Evolutionary conservation across 139 green algal species (phyloP).

Genomic region (Chlamydomonas sphaeroides): DNA sequence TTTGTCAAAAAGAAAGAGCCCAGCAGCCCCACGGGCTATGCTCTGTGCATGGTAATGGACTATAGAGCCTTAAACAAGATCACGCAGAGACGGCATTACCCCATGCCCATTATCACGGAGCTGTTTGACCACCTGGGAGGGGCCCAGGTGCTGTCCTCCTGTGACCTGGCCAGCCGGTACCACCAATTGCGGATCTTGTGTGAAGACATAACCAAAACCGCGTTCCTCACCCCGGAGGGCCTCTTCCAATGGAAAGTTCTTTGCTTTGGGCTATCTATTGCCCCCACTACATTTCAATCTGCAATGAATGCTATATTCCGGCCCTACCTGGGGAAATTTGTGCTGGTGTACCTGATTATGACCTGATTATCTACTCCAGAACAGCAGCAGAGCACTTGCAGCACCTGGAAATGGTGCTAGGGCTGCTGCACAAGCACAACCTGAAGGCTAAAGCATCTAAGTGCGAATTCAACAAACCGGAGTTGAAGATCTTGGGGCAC

Average conservation of each 20-base stretch:
- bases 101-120: slow-evolving; percentile 22
- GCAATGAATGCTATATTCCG: slow-evolving; percentile 55
- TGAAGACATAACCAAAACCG: slow-evolving; percentile 30
- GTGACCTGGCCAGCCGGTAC: neutral
- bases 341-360: slow-evolving; percentile 64
- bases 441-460: slow-evolving; percentile 60
- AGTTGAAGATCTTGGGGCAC: slow-evolving; percentile 13
- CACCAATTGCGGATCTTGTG: neutral
- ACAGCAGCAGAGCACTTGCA: slow-evolving; percentile 48
- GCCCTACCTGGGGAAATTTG: slow-evolving; percentile 46
- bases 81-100: slow-evolving; percentile 33
- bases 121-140: slow-evolving; percentile 44
- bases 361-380: slow-evolving; percentile 56
- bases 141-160: neutral
- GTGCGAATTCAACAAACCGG: slow-evolving; percentile 44
- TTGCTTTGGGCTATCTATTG: slow-evolving; percentile 14
- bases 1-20: slow-evolving; percentile 29
- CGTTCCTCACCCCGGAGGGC: slow-evolving; percentile 38
- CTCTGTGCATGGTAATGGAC: slow-evolving; percentile 22
- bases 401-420: slow-evolving; percentile 52
- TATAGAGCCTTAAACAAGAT: slow-evolving; percentile 34
- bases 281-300: slow-evolving; percentile 20
- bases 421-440: slow-evolving; percentile 49
- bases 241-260: slow-evolving; percentile 51
- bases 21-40: neutral